These are phyloP conservation scores for Chytriomyces sp. DNA, from an alignment of 192 early-diverging fungal species.

Conservation along the genomic window DNA sequence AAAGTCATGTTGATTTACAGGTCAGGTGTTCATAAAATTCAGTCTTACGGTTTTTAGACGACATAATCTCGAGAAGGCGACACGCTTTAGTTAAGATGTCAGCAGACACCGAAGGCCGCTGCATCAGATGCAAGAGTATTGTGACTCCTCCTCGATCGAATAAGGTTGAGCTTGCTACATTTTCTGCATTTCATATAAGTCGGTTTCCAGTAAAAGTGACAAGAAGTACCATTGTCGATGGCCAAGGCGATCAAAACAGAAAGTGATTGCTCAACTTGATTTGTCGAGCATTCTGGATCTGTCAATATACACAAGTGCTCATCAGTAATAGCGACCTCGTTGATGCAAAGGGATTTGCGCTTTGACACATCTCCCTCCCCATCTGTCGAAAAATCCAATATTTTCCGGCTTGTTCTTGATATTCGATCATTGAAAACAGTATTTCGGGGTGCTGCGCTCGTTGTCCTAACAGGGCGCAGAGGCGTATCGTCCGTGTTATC, in stretches of 20 bases:
- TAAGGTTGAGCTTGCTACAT: slow-evolving; percentile 5
- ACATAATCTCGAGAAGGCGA: slow-evolving; percentile 26
- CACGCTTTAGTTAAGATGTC: slow-evolving; percentile 30
- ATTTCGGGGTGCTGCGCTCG: neutral
- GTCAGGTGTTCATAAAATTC: neutral
- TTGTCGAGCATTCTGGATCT: slow-evolving; percentile 37
- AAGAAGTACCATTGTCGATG: slow-evolving; percentile 28
- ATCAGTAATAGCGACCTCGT: slow-evolving; percentile 37
- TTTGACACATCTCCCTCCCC: slow-evolving; percentile 6
- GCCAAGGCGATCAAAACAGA: slow-evolving; percentile 33
- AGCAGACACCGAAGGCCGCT: neutral
- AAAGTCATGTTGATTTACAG: neutral
- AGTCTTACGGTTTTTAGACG: slow-evolving; percentile 19
- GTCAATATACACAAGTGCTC: slow-evolving; percentile 38
- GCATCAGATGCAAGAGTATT: slow-evolving; percentile 32
- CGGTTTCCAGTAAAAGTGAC: neutral
- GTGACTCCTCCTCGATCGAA: slow-evolving; percentile 34
- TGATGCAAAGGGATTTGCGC: neutral
- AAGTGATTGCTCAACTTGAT: slow-evolving; percentile 34
- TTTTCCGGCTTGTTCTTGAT: slow-evolving; percentile 7
- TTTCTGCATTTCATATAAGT: slow-evolving; percentile 13
- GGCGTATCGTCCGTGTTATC: neutral
- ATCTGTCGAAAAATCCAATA: neutral
- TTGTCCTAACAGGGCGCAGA: slow-evolving; percentile 1
- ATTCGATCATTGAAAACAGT: too few species aligned